These are phyloP conservation scores for Kingdonia uniflora DNA, from an alignment of 164 flowering plant species.

Conservation along the genomic window DNA sequence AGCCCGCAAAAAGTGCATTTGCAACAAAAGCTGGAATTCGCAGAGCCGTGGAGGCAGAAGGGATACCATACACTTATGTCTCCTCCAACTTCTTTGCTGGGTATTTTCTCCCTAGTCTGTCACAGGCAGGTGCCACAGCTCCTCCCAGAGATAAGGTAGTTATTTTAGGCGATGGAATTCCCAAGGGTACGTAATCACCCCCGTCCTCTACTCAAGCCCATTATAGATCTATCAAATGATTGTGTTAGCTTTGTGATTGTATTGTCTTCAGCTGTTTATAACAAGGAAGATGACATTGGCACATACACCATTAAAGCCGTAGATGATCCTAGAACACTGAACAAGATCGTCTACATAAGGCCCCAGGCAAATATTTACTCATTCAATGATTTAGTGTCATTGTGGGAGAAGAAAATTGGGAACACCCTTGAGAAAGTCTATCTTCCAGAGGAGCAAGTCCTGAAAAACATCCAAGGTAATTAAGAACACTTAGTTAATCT, in stretches of 20 bases:
- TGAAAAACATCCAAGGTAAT: conserved; percentile 53
- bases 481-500: background rate
- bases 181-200: conserved; percentile 23
- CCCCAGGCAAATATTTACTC: conserved; percentile 42
- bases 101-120: conserved; percentile 33
- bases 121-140: conserved; percentile 31
- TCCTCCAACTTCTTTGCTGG: conserved; percentile 28
- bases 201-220: background rate
- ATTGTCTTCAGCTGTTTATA: conserved; percentile 31
- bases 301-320: conserved; percentile 53
- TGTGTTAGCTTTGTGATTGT: background rate
- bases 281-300: conserved; percentile 51
- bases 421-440: conserved; percentile 45
- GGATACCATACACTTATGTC: conserved; percentile 47
- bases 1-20: conserved; percentile 41
- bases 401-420: conserved; percentile 73
- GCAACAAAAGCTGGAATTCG: conserved; percentile 31
- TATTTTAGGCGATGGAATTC: conserved; percentile 48
- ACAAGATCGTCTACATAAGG: conserved; percentile 48
- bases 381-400: conserved; percentile 47
- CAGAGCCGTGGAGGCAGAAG: conserved; percentile 39
- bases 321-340: conserved; percentile 66
- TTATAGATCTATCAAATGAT: background rate
- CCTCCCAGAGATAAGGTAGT: conserved; percentile 49
- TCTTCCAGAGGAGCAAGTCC: conserved; percentile 48